Percentiles rank a stretch among this genome's conserved stretches.
Conservation (phyloP, 495 filamentous ascomycete genomes). For the Xylaria scruposa region DNA sequence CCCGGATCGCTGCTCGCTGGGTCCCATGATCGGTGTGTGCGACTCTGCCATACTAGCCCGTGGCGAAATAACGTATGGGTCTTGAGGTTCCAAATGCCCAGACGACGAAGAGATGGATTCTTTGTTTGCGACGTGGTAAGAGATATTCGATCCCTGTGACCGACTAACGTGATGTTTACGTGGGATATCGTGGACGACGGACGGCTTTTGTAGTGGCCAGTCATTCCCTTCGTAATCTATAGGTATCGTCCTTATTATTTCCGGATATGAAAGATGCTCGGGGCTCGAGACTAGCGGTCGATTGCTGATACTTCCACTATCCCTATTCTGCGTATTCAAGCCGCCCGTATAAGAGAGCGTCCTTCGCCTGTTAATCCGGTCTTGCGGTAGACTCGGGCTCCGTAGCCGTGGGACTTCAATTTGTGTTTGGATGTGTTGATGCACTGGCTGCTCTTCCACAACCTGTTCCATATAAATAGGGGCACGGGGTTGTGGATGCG, state of each 20-base stretch:
- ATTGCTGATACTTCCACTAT: not conserved
- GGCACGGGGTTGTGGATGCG: not conserved
- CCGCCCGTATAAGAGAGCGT: not conserved
- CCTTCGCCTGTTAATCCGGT: not conserved
- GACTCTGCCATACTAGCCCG: slow-evolving; percentile 19
- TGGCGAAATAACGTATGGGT: not conserved
- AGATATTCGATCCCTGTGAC: slow-evolving; percentile 3
- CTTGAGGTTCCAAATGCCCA: not conserved
- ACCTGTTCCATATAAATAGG: slow-evolving; percentile 13
- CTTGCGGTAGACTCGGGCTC: slow-evolving; percentile 21
- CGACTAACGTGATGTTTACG: slow-evolving; percentile 17
- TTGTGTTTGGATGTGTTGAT: slow-evolving; percentile 5
- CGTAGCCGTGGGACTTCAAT: slow-evolving; percentile 26
- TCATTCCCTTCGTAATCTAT: slow-evolving; percentile 6
- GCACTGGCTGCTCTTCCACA: not conserved
- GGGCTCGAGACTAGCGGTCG: slow-evolving; percentile 11
- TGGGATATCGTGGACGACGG: slow-evolving; percentile 9
- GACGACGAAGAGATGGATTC: slow-evolving; percentile 14
- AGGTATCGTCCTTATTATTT: not conserved
- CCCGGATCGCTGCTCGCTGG: slow-evolving; percentile 26
- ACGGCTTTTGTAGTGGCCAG: slow-evolving; percentile 25
- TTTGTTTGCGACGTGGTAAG: slow-evolving; percentile 19
- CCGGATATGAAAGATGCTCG: not conserved
- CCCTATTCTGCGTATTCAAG: not conserved
- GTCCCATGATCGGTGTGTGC: slow-evolving; percentile 19